Base-by-base conservation (phyloP, 352 stramenopile species). In the Phytophthora meadii region DNA sequence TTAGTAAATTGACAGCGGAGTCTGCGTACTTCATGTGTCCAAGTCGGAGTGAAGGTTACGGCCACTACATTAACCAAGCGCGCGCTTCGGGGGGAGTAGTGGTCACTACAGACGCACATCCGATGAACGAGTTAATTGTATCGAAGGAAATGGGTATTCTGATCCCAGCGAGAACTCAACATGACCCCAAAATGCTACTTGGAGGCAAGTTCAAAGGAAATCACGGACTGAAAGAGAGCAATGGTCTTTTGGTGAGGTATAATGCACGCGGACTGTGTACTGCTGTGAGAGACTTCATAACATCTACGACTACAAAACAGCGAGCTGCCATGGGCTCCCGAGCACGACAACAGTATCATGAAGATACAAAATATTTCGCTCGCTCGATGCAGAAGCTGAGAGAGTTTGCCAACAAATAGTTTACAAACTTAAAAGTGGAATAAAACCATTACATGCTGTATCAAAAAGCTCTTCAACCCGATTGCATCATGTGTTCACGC, bases 11-110 rank as follows among this genome's bases (percentile, higher is more conserved):
- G 47, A 64, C 82, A 32, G 74, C 72, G 1, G 61, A 85, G 37
- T 45, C 74, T 2, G 46, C 71, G 0, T 77, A 75, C 19, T 81
- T 88, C 28, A 65, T 88, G 57, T 86, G 79, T 52, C 58, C 79
- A 30, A 88, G 79, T 54, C 40, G 55, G 9, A 72, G 69, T 45
- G 79, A 88, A 74, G 79, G 79, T 2, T 88, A 81, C 46, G 74
- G 77, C 8, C 77, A 87, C 67, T 87, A 87, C 55, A 82, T 87
- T 45, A 87, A 87, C 48, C 77, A 87, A 36, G 74, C 72, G 9
- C 69, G 72, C 8, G 77, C 77, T 4, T 60, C 69, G 3, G 72
- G 75, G 2, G 77, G 61, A 10, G 49, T 84, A 2, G 63, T 84
- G 8, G 30, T 87, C 53, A 75, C 77, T 2, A 76, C 77, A 0